Evolutionary conservation across 2,329 filamentous ascomycete genomes (phyloP).

Genomic region (Plectosphaerella cucumerina): DNA sequence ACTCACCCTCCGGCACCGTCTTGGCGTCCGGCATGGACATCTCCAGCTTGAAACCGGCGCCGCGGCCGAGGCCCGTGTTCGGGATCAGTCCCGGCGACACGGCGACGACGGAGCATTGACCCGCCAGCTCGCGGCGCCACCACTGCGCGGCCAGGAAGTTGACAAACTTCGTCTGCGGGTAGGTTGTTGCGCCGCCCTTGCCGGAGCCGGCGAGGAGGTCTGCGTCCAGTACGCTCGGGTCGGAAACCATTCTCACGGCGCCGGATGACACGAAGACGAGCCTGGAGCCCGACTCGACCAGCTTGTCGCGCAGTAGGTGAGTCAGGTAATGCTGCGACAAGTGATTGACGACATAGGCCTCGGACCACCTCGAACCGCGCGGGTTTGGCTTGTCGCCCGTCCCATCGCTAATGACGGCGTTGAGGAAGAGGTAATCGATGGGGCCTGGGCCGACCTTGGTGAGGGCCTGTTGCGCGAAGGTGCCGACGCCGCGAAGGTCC

Average conservation of each 20-base stretch:
- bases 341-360: conserved; percentile 47
- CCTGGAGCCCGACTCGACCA: conserved; percentile 40
- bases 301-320: conserved; percentile 43
- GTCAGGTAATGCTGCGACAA: conserved; percentile 50
- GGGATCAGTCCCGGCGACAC: conserved; percentile 51
- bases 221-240: conserved; percentile 30
- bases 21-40: conserved; percentile 42
- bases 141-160: conserved; percentile 49
- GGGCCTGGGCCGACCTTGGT: conserved; percentile 32
- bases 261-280: conserved; percentile 49
- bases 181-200: conserved; percentile 22
- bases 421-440: conserved; percentile 46
- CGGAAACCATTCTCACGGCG: conserved; percentile 34
- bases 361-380: conserved; percentile 43
- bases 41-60: conserved; percentile 20
- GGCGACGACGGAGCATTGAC: conserved; percentile 41
- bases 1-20: conserved; percentile 38
- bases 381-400: conserved; percentile 27
- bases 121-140: conserved; percentile 49
- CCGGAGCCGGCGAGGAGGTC: conserved; percentile 36
- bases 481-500: conserved; percentile 37
- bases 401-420: conserved; percentile 38
- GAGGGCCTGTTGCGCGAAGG: conserved; percentile 41
- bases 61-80: conserved; percentile 35
- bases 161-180: conserved; percentile 43